Percentiles rank a stretch among this genome's conserved stretches.
Evolutionary conservation across 2,329 filamentous ascomycete species (phyloP).

Genomic region (Penicillium griseofulvum): DNA sequence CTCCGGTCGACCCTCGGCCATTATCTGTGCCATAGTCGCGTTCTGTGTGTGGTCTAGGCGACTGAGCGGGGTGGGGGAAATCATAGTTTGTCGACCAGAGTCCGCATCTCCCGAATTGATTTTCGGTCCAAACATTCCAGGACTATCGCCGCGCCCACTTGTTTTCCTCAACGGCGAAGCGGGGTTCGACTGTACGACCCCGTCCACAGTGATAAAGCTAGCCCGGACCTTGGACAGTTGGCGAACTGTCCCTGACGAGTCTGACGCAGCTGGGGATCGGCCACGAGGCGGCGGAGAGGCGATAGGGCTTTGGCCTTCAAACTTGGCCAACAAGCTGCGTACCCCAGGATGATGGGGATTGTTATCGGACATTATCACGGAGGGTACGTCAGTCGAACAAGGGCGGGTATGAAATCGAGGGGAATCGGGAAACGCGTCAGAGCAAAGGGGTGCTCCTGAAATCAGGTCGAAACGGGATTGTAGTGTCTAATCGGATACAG

Average conservation of each 20-base stretch:
- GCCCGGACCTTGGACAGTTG: slow-evolving; percentile 73
- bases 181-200: slow-evolving; percentile 42
- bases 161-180: slow-evolving; percentile 44
- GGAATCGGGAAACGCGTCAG: slow-evolving; percentile 6
- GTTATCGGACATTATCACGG: slow-evolving; percentile 21
- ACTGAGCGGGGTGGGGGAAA: slow-evolving; percentile 29
- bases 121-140: slow-evolving; percentile 29
- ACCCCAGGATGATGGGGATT: slow-evolving; percentile 50
- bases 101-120: slow-evolving; percentile 35
- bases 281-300: slow-evolving; percentile 67
- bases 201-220: slow-evolving; percentile 70
- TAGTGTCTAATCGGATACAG: slow-evolving; percentile 6
- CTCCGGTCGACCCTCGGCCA: slow-evolving; percentile 9
- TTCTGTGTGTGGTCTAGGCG: slow-evolving; percentile 17
- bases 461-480: background rate
- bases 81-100: slow-evolving; percentile 29
- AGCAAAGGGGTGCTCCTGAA: slow-evolving; percentile 8
- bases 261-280: slow-evolving; percentile 59
- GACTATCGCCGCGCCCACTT: slow-evolving; percentile 36
- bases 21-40: slow-evolving; percentile 16
- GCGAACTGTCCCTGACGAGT: slow-evolving; percentile 46
- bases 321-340: slow-evolving; percentile 74
- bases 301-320: slow-evolving; percentile 63
- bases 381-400: slow-evolving; percentile 12
- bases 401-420: slow-evolving; percentile 15